These are phyloP conservation scores for Henckelia pumila DNA, from an alignment of 257 asterid genomes.

Conservation along the genomic window DNA sequence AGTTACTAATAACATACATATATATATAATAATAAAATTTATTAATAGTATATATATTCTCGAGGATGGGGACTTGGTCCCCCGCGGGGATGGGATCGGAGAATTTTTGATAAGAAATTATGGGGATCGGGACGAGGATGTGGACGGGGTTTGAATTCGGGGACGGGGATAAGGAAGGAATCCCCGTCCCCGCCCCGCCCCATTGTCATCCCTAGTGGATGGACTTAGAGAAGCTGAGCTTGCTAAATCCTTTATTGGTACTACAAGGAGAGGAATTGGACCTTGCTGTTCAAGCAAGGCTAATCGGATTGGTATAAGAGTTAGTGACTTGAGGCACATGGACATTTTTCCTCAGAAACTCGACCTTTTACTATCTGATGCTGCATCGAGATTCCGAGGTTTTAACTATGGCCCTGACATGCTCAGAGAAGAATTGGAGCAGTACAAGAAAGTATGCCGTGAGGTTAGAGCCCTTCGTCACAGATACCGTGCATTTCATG, in stretches of 20 bases:
- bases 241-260: conserved; percentile 87
- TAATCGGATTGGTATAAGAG: conserved; percentile 87
- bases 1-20: no score
- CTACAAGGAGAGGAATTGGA: conserved; percentile 96
- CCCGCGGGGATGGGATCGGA: no score
- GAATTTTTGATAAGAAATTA: no score
- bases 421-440: conserved; percentile 85
- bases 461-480: conserved; percentile 81
- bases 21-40: no score
- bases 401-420: conserved; percentile 73
- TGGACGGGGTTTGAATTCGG: no score
- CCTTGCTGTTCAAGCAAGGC: conserved; percentile 97
- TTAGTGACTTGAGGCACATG: conserved; percentile 92
- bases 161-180: no score
- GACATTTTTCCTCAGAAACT: conserved; percentile 92
- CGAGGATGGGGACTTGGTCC: no score
- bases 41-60: no score
- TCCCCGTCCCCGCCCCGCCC: no score
- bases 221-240: conserved; percentile 92
- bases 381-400: conserved; percentile 75
- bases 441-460: conserved; percentile 70
- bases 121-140: no score
- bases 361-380: conserved; percentile 76
- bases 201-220: no score
- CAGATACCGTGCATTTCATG: conserved; percentile 86